These are phyloP conservation scores for Amaranthus palmeri DNA, from an alignment of 148 eudicot species.

Conservation along the genomic window DNA sequence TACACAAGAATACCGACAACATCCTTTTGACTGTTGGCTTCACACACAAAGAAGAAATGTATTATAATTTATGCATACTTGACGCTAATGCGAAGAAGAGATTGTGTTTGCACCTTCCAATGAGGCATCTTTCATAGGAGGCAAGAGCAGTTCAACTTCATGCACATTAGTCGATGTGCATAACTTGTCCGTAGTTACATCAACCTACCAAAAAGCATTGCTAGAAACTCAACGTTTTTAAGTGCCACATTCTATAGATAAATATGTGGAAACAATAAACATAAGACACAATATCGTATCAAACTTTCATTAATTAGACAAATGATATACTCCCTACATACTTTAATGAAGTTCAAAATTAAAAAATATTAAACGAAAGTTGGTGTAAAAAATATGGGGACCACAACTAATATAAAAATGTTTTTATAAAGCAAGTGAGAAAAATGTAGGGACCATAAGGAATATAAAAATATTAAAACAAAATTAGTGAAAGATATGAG, in stretches of 20 bases:
- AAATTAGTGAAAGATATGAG: too few relatives aligned
- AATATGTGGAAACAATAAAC: background rate
- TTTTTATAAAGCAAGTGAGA: too few relatives aligned
- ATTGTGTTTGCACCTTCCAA: slow-evolving; percentile 55
- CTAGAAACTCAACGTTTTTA: background rate
- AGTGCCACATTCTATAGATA: background rate
- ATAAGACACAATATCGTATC: background rate
- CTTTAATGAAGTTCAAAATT: too few relatives aligned
- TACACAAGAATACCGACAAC: slow-evolving; percentile 62
- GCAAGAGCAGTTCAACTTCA: slow-evolving; percentile 84
- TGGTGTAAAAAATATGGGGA: too few relatives aligned
- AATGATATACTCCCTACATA: too few relatives aligned
- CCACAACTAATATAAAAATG: too few relatives aligned
- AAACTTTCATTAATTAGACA: background rate
- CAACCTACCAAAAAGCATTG: slow-evolving; percentile 39
- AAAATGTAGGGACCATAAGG: too few relatives aligned
- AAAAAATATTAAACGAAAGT: too few relatives aligned
- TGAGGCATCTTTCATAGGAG: slow-evolving; percentile 59
- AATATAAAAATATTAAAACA: too few relatives aligned
- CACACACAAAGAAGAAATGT: slow-evolving; percentile 26
- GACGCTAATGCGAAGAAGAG: slow-evolving; percentile 2
- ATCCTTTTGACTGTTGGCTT: slow-evolving; percentile 77
- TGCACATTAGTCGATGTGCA: slow-evolving; percentile 52
- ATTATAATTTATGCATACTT: slow-evolving; percentile 1
- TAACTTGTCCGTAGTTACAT: slow-evolving; percentile 57